A percentile compares a stretch with the other conserved stretches of the same genome.
Evolutionary conservation across 805 yeast genomes (phyloP).

Genomic region (Hanseniaspora vineae): DNA sequence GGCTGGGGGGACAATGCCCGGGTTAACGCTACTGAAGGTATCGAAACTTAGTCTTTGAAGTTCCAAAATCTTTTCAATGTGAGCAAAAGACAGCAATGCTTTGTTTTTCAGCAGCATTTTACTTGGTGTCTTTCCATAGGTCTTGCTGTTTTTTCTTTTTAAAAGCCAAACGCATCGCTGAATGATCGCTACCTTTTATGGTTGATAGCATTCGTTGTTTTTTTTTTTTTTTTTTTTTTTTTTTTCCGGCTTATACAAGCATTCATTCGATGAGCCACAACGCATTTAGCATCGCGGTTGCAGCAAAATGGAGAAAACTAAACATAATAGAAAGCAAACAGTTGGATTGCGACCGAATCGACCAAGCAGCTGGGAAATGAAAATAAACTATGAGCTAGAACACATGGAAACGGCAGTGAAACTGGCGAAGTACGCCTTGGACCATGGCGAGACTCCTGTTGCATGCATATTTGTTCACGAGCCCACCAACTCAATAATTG

Average conservation of each 20-base stretch:
- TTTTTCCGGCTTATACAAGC: no score
- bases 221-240: no score
- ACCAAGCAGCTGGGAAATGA: background rate
- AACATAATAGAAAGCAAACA: background rate
- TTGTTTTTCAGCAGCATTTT: background rate
- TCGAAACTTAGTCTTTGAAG: background rate
- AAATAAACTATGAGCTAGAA: slow-evolving; percentile 10
- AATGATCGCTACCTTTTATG: no score
- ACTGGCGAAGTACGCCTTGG: slow-evolving; percentile 53
- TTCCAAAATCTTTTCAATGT: background rate
- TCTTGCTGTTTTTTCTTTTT: no score
- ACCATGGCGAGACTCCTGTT: slow-evolving; percentile 69
- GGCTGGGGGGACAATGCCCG: slow-evolving; percentile 30
- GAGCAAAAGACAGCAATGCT: background rate
- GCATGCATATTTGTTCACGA: slow-evolving; percentile 58
- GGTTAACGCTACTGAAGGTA: slow-evolving; percentile 12
- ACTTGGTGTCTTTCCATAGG: no score
- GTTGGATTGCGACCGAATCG: background rate
- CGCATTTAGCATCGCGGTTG: no score
- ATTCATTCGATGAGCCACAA: no score
- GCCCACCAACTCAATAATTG: slow-evolving; percentile 36
- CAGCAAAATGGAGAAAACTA: background rate
- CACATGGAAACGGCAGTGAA: slow-evolving; percentile 41
- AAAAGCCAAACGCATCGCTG: no score
- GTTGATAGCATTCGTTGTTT: no score